Percentiles rank a stretch among this genome's conserved stretches.
Evolutionary conservation across 2,329 filamentous ascomycete species (phyloP).

Genomic region (Pseudogymnoascus sp.): DNA sequence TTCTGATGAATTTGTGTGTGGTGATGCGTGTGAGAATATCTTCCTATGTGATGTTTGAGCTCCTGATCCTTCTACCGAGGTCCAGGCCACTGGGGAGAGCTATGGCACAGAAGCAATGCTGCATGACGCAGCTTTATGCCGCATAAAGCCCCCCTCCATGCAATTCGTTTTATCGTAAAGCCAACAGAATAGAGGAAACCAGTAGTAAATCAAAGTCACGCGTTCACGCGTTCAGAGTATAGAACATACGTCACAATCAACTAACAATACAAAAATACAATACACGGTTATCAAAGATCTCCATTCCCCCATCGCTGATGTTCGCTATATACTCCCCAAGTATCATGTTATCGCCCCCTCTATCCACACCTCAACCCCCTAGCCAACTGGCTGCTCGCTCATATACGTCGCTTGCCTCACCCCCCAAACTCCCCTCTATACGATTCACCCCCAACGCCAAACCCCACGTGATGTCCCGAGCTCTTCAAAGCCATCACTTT

Average conservation of each 20-base stretch:
- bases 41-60: background rate
- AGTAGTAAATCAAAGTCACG: background rate
- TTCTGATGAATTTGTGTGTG: background rate
- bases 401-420: background rate
- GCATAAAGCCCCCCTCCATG: background rate
- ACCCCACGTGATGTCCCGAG: conserved; percentile 8
- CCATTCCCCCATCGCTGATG: background rate
- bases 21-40: background rate
- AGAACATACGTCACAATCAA: background rate
- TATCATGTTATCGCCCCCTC: background rate
- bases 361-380: background rate
- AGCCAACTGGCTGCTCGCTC: background rate
- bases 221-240: background rate
- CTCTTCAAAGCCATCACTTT: conserved; percentile 10
- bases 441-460: background rate
- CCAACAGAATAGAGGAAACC: background rate
- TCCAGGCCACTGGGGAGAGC: background rate
- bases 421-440: background rate
- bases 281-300: background rate
- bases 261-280: background rate
- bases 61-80: background rate
- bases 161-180: background rate
- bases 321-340: background rate
- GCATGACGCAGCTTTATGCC: background rate
- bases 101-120: background rate